Conservation (phyloP, 2,329 filamentous ascomycete genomes). For the Botryotinia convoluta region DNA sequence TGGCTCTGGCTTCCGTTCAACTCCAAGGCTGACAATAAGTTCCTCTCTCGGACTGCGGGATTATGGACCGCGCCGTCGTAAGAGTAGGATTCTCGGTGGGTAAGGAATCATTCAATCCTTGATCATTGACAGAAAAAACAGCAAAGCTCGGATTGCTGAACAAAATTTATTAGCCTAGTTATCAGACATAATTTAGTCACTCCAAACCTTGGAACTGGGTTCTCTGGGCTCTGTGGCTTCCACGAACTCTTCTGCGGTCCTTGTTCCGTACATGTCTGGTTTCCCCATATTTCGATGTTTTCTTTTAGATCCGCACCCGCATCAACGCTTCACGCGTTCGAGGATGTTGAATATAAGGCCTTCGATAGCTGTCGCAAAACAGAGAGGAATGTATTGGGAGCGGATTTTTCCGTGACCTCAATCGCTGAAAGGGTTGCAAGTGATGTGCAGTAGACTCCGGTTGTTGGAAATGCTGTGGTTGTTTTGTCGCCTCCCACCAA, state of each 20-base stretch:
- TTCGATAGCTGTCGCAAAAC: not conserved
- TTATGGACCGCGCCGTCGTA: too few relatives aligned
- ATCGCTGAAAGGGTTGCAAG: not conserved
- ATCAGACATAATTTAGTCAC: accelerated
- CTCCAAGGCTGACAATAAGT: not conserved
- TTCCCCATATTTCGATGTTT: not conserved
- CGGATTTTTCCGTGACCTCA: accelerated
- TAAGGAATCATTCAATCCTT: not conserved
- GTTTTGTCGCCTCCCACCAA: not conserved
- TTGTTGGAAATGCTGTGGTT: not conserved
- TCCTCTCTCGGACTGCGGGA: not conserved
- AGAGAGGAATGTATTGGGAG: accelerated
- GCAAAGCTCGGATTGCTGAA: not conserved
- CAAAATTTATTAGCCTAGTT: too few relatives aligned
- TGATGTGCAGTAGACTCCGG: not conserved
- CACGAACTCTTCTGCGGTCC: too few relatives aligned
- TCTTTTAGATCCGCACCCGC: not conserved
- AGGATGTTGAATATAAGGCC: not conserved
- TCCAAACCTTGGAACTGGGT: too few relatives aligned
- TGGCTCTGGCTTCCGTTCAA: not conserved
- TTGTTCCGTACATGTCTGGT: too few relatives aligned
- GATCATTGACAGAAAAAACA: too few relatives aligned
- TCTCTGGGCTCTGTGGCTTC: too few relatives aligned
- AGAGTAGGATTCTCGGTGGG: not conserved
- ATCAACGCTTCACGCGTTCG: not conserved